Evolutionary conservation across 2,329 filamentous ascomycete genomes (phyloP).

Genomic region (Alternaria conjuncta): DNA sequence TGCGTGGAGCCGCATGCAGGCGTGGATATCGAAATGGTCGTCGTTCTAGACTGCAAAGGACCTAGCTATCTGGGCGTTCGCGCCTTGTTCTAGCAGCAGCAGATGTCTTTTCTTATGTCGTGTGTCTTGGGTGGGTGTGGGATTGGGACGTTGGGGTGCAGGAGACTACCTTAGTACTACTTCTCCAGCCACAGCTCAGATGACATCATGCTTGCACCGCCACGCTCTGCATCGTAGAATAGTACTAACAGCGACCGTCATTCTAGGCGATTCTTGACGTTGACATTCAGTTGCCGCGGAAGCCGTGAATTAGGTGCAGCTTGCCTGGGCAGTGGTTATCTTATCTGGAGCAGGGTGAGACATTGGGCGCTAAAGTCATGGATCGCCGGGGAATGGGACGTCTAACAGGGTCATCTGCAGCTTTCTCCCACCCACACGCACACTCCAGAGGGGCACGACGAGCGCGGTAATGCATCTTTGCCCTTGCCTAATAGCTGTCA

Average conservation of each 20-base stretch:
- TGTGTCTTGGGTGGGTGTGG: background rate
- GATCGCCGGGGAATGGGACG: slow-evolving; percentile 10
- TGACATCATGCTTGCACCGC: background rate
- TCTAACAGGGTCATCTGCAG: slow-evolving; percentile 31
- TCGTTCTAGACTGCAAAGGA: background rate
- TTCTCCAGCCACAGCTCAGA: background rate
- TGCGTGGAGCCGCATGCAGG: background rate
- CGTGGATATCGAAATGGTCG: background rate
- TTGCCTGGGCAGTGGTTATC: background rate
- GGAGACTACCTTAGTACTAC: background rate
- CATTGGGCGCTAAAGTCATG: slow-evolving; percentile 14
- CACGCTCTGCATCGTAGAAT: background rate
- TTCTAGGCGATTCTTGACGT: background rate
- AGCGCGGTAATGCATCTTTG: slow-evolving; percentile 13
- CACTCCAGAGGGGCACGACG: slow-evolving; percentile 19
- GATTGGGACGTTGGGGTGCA: background rate
- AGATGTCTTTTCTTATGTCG: background rate
- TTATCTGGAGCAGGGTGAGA: slow-evolving; percentile 14
- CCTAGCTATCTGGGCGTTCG: background rate
- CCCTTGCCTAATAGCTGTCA: slow-evolving; percentile 1
- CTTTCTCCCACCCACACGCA: slow-evolving; percentile 15
- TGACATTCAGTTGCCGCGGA: background rate
- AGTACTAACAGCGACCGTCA: background rate
- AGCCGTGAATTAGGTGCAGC: background rate
- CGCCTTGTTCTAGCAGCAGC: background rate